Conservation (phyloP, 257 asterid genomes). For the Scutellaria minor region DNA sequence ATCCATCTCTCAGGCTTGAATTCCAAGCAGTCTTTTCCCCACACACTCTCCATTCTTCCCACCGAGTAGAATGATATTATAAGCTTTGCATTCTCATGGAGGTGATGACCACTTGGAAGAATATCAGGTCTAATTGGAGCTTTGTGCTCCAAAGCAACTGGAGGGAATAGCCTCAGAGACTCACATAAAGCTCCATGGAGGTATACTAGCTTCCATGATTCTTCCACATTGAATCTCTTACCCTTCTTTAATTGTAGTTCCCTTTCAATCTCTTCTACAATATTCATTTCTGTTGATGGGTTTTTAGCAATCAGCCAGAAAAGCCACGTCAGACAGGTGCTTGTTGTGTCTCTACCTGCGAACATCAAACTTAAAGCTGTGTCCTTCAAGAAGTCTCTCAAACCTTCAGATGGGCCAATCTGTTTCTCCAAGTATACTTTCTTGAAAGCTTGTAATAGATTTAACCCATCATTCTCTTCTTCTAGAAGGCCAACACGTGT, state of each 20-base stretch:
- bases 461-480: neutral
- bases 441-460: conserved; percentile 28
- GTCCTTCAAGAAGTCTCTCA: conserved; percentile 40
- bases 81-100: conserved; percentile 19
- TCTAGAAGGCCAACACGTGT: neutral
- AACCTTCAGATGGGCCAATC: neutral
- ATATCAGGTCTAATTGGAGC: conserved; percentile 30
- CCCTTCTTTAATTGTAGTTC: neutral
- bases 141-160: conserved; percentile 48
- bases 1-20: conserved; percentile 63
- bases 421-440: conserved; percentile 25
- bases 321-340: conserved; percentile 53
- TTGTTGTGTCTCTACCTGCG: conserved; percentile 57
- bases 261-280: conserved; percentile 42
- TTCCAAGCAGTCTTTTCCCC: conserved; percentile 56
- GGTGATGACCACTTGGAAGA: conserved; percentile 42
- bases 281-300: conserved; percentile 39
- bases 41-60: conserved; percentile 52
- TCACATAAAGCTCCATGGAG: conserved; percentile 57
- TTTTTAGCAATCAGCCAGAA: conserved; percentile 47
- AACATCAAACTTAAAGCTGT: conserved; percentile 41
- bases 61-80: conserved; percentile 43
- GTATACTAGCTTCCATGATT: conserved; percentile 39
- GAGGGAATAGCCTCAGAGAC: conserved; percentile 50
- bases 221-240: conserved; percentile 37